These are phyloP conservation scores for Aspergillus leporis DNA, from an alignment of 495 filamentous ascomycete genomes.

Conservation along the genomic window DNA sequence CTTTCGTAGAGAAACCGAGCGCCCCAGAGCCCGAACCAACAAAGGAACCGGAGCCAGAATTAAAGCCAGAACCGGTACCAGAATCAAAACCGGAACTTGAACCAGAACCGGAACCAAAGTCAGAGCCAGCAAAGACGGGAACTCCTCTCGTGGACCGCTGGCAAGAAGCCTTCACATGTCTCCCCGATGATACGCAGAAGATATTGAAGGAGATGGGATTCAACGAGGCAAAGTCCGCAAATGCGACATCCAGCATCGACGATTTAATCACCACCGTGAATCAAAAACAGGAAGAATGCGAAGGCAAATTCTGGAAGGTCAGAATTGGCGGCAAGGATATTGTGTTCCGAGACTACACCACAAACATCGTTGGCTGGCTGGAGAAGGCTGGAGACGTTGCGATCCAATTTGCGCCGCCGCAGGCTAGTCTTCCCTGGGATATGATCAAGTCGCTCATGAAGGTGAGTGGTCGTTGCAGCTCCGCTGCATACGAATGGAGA, in stretches of 20 bases:
- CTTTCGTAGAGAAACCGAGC: too few relatives aligned
- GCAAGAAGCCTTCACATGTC: not conserved
- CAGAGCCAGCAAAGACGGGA: too few relatives aligned
- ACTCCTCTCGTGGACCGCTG: too few relatives aligned
- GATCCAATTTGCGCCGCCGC: conserved; percentile 16
- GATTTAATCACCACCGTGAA: conserved; percentile 4
- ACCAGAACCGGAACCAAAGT: too few relatives aligned
- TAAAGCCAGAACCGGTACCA: too few relatives aligned
- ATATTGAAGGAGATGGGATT: conserved; percentile 5
- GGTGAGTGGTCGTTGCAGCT: conserved; percentile 6
- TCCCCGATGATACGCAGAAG: not conserved
- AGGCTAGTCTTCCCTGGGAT: conserved; percentile 18
- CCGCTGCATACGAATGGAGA: too few relatives aligned
- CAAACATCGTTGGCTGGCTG: conserved; percentile 13
- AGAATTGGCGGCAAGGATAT: conserved; percentile 4
- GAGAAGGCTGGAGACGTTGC: conserved; percentile 20
- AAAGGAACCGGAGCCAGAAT: too few relatives aligned
- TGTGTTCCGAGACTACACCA: conserved; percentile 10
- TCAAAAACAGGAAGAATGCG: conserved; percentile 9
- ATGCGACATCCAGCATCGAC: conserved; percentile 4
- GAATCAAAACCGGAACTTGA: too few relatives aligned
- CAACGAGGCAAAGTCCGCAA: not conserved
- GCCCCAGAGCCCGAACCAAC: too few relatives aligned
- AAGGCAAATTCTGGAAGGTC: conserved; percentile 11
- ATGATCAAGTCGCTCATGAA: conserved; percentile 14